Percentiles rank a stretch among this genome's conserved stretches.
phyloP scores from a whole-genome alignment of 768 basidiomycete genomes.

The Boletus reticulatus region DNA sequence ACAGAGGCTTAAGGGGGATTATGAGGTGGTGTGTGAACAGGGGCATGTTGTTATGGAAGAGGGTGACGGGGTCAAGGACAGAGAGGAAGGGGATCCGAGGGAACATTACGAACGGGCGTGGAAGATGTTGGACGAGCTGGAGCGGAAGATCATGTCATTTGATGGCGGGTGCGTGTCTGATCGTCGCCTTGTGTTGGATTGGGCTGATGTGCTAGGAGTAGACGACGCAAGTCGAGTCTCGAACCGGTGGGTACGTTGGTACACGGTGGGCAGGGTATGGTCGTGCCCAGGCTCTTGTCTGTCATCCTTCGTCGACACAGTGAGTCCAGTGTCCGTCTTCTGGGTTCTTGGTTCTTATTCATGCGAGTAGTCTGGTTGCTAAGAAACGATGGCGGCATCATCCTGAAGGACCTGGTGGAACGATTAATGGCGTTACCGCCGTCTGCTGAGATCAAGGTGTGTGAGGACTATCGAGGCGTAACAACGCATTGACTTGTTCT shows the following conservation, averaged over 20 bases:
- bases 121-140: slow-evolving; percentile 59
- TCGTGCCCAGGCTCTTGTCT: slow-evolving; percentile 61
- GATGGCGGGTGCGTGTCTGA: slow-evolving; percentile 47
- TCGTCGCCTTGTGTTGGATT: no score
- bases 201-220: slow-evolving; percentile 13
- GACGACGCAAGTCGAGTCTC: slow-evolving; percentile 46
- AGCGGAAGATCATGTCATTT: slow-evolving; percentile 49
- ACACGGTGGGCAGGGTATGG: slow-evolving; percentile 40
- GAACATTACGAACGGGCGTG: slow-evolving; percentile 56
- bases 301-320: slow-evolving; percentile 65
- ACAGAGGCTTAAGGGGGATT: slow-evolving; percentile 54
- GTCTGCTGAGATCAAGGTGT: slow-evolving; percentile 57
- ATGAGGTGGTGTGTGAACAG: slow-evolving; percentile 28
- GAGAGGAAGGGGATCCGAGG: slow-evolving; percentile 42
- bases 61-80: background rate
- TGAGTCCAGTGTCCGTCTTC: slow-evolving; percentile 35
- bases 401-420: slow-evolving; percentile 53
- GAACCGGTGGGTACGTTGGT: slow-evolving; percentile 24
- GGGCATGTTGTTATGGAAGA: slow-evolving; percentile 35
- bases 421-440: slow-evolving; percentile 56
- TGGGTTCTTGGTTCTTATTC: slow-evolving; percentile 1
- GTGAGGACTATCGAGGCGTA: slow-evolving; percentile 3
- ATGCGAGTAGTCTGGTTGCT: slow-evolving; percentile 57
- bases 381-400: slow-evolving; percentile 53
- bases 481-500: background rate